phyloP scores from a whole-genome alignment of 192 early-diverging fungal species.

The Gonapodya prolifera region DNA sequence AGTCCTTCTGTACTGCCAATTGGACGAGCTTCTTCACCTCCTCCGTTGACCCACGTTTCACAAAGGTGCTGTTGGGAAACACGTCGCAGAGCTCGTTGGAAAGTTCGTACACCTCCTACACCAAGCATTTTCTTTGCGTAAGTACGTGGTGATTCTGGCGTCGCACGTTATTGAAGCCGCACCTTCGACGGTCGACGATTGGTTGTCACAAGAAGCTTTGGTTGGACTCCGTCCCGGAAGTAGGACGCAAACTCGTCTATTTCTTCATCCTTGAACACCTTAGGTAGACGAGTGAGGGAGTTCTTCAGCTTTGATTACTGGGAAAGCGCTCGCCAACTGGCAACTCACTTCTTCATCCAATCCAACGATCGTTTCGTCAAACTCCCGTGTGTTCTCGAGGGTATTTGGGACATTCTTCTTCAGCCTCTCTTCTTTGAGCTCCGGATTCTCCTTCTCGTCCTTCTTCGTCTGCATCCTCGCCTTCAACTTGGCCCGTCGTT shows the following conservation, averaged over 20 bases:
- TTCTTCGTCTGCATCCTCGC: slow-evolving; percentile 58
- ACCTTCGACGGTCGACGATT: slow-evolving; percentile 49
- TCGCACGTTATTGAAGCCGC: slow-evolving; percentile 6
- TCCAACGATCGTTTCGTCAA: slow-evolving; percentile 76
- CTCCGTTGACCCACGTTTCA: slow-evolving; percentile 75
- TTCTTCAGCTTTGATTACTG: slow-evolving; percentile 9
- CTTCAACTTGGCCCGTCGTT: slow-evolving; percentile 62
- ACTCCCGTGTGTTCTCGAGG: slow-evolving; percentile 82
- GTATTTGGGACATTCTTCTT: slow-evolving; percentile 83
- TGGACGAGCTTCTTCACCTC: slow-evolving; percentile 85
- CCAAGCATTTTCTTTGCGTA: slow-evolving; percentile 15
- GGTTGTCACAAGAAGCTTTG: slow-evolving; percentile 92
- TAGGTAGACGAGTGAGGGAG: not conserved
- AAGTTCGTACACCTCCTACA: slow-evolving; percentile 61
- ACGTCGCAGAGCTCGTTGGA: slow-evolving; percentile 77
- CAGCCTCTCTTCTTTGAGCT: slow-evolving; percentile 60
- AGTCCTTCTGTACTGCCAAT: slow-evolving; percentile 75
- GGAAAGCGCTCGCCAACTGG: no score
- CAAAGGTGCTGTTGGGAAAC: slow-evolving; percentile 80
- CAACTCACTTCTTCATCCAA: slow-evolving; percentile 34
- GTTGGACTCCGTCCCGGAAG: slow-evolving; percentile 64
- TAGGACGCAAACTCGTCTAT: slow-evolving; percentile 63
- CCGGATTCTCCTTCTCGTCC: slow-evolving; percentile 70
- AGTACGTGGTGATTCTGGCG: not conserved
- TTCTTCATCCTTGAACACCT: slow-evolving; percentile 33